phyloP scores from a whole-genome alignment of 2,329 filamentous ascomycete genomes.

The Mollisia scopiformis region DNA sequence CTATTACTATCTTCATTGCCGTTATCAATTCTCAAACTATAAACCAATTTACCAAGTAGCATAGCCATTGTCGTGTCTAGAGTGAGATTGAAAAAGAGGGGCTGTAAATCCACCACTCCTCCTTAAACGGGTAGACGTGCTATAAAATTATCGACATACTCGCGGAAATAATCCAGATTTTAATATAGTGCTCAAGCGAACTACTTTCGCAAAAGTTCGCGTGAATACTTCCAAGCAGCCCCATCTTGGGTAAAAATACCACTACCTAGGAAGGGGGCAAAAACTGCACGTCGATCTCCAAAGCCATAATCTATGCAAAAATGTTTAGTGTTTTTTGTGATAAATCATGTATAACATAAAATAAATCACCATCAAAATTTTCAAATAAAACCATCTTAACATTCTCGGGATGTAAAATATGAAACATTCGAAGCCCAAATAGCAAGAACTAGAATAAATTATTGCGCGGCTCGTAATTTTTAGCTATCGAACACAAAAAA shows the following conservation, averaged over 20 bases:
- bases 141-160: conserved; percentile 38
- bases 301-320: neutral
- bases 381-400: neutral
- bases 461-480: neutral
- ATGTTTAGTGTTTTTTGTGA: too few species aligned
- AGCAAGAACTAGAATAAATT: neutral
- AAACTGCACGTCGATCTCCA: neutral
- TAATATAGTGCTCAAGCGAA: conserved; percentile 13
- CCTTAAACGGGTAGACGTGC: neutral
- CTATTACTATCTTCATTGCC: conserved; percentile 11
- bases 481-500: neutral
- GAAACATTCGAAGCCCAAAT: neutral
- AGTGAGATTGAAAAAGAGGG: conserved; percentile 53
- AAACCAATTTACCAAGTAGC: conserved; percentile 53
- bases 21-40: conserved; percentile 20
- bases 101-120: conserved; percentile 38
- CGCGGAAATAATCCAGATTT: conserved; percentile 18
- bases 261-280: neutral
- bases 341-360: neutral
- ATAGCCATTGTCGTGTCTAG: conserved; percentile 60
- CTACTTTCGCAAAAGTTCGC: neutral
- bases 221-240: neutral
- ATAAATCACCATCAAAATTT: neutral
- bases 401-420: neutral
- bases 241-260: conserved; percentile 3